These are phyloP conservation scores for Hansenula sp. DNA, from an alignment of 1,139 yeast species.

Conservation along the genomic window DNA sequence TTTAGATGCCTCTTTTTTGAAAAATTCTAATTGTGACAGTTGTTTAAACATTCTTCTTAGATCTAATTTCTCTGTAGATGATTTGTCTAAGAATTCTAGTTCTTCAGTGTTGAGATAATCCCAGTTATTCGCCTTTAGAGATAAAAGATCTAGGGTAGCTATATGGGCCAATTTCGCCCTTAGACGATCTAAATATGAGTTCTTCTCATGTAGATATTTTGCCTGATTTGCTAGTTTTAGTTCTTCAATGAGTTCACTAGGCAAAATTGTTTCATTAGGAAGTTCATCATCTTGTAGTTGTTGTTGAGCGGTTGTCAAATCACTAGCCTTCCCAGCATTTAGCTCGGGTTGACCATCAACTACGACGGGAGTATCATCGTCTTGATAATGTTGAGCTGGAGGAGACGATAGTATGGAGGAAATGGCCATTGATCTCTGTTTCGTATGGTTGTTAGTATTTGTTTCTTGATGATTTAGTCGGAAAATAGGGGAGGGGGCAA, in stretches of 20 bases:
- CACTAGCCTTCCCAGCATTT: neutral
- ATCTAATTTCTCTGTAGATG: slow-evolving; percentile 21
- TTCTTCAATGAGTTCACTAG: slow-evolving; percentile 11
- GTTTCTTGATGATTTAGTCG: neutral
- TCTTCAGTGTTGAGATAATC: slow-evolving; percentile 21
- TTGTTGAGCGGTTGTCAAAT: neutral
- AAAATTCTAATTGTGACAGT: slow-evolving; percentile 18
- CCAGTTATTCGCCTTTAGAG: slow-evolving; percentile 22
- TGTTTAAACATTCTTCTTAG: slow-evolving; percentile 24
- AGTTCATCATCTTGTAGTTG: neutral
- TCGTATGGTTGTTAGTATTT: neutral
- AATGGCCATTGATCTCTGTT: slow-evolving; percentile 16
- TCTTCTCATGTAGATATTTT: slow-evolving; percentile 18
- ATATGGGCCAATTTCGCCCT: slow-evolving; percentile 21
- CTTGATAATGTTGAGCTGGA: neutral
- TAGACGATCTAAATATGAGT: slow-evolving; percentile 16
- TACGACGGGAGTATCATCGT: neutral
- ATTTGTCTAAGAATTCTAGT: slow-evolving; percentile 19
- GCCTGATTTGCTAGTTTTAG: slow-evolving; percentile 18
- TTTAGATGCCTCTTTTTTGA: slow-evolving; percentile 13
- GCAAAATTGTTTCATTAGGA: slow-evolving; percentile 4
- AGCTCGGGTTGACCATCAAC: neutral
- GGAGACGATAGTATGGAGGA: slow-evolving; percentile 19
- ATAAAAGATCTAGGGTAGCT: slow-evolving; percentile 22
- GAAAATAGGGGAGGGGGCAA: neutral